Evolutionary conservation across 73 alveolate genomes (phyloP).

Genomic region (Tetrahymena malaccensis): DNA sequence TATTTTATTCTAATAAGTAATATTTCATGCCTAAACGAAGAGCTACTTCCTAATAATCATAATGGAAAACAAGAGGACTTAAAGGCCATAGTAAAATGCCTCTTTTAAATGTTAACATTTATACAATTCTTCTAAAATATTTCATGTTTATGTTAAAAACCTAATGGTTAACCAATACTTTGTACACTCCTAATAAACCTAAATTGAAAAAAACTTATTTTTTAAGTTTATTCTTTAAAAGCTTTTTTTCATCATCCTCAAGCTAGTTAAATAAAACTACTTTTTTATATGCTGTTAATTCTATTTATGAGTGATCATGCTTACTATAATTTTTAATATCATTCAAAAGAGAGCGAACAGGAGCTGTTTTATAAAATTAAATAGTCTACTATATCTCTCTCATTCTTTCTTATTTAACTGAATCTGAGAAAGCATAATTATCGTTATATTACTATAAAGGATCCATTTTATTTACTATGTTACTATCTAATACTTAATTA

Average conservation of each 20-base stretch:
- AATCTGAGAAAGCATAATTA: background rate
- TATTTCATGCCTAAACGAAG: background rate
- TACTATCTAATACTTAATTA: background rate
- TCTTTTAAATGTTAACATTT: background rate
- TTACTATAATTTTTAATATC: background rate
- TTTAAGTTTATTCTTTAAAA: background rate
- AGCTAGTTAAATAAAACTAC: background rate
- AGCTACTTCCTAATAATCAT: background rate
- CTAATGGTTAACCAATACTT: background rate
- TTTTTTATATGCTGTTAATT: background rate
- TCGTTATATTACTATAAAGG: background rate
- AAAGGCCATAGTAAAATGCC: background rate
- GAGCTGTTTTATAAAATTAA: background rate
- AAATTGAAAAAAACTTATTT: background rate
- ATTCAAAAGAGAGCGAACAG: background rate
- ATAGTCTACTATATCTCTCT: background rate
- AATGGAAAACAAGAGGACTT: background rate
- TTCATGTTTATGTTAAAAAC: background rate
- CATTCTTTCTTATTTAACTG: background rate
- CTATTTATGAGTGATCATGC: background rate
- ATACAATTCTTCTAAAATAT: background rate
- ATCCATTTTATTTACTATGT: background rate
- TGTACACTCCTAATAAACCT: background rate
- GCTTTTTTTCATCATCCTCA: background rate
- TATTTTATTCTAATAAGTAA: background rate